phyloP scores from a whole-genome alignment of 768 basidiomycete genomes.

The Leccinum boreale region DNA sequence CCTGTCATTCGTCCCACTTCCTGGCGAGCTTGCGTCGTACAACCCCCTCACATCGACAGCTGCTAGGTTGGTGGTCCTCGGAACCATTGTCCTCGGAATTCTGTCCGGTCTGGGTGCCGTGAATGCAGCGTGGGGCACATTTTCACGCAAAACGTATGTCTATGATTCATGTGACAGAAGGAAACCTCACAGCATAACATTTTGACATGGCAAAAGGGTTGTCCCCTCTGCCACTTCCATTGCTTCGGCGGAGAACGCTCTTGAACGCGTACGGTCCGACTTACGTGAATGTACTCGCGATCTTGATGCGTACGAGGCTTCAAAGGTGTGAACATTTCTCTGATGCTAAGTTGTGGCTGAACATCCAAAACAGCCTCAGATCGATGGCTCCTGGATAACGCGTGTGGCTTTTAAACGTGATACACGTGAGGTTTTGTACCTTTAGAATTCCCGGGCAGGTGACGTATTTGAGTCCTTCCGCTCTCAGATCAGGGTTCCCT shows the following conservation, averaged over 20 bases:
- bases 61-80: slow-evolving; percentile 68
- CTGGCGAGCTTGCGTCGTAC: slow-evolving; percentile 40
- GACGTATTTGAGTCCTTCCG: background rate
- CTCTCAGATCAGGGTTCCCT: slow-evolving; percentile 36
- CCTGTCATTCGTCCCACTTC: slow-evolving; percentile 68
- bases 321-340: slow-evolving; percentile 22
- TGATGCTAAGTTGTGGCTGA: slow-evolving; percentile 8
- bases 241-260: slow-evolving; percentile 51
- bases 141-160: slow-evolving; percentile 25
- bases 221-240: slow-evolving; percentile 34
- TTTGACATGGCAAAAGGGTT: slow-evolving; percentile 16
- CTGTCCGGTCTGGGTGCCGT: slow-evolving; percentile 80
- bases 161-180: slow-evolving; percentile 12
- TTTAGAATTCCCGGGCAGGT: background rate
- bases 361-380: slow-evolving; percentile 17
- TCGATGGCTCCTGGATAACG: slow-evolving; percentile 28
- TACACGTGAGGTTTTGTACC: slow-evolving; percentile 24
- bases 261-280: slow-evolving; percentile 60
- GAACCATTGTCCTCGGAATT: slow-evolving; percentile 74
- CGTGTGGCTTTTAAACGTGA: slow-evolving; percentile 31
- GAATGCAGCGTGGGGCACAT: slow-evolving; percentile 54
- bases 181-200: slow-evolving; percentile 5
- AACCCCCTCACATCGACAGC: slow-evolving; percentile 48
- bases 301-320: slow-evolving; percentile 20
- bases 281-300: slow-evolving; percentile 36